Base-by-base conservation (phyloP, 2,329 filamentous ascomycete species). In the Nemania sp. region DNA sequence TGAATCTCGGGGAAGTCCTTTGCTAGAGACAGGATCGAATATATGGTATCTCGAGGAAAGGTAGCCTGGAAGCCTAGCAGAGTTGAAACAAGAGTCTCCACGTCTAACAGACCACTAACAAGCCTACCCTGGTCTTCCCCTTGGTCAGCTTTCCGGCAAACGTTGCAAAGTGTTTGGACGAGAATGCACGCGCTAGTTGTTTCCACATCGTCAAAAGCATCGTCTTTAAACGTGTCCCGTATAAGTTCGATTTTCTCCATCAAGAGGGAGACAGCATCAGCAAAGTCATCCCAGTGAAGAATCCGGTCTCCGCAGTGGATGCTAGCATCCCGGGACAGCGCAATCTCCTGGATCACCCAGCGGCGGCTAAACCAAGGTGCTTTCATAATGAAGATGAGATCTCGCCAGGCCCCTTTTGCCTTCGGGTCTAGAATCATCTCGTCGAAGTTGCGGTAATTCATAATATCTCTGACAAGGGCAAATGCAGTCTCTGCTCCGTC, bases 341-440 rank as follows among this genome's bases (percentile, higher is more conserved):
- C 26, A 60, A 65, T 60, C 38, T 65, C 62, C 38, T 65, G 55
- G 5, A 65, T 55, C 26, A 65, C 62, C 62, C 62, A 65, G 3
- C 62, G 62, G 4, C 62, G 62, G 35, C 55, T 49, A 32, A 65
- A 65, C 62, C 62, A 65, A 27, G 55, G 62, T 0, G 47, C 49
- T 7, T 60, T 65, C 62, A 60, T 60, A 18, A 60, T 55, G 27
- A 27, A 47, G 27, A 55, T 55, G 18, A 65, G 62, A 51, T 55
- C 38, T 29, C 29, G 7, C 62, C 55, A 65, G 22, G 26, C 38
- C 32, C 55, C 56, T 2, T 54, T 45, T 10, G 27, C 26, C 11
- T 7, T 22, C 15, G 51, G 26, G 27, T 55, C 49, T 10, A 49
- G 20, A 26, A 60, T 53, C 54, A 54, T 54, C 35, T 54, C 55